Percentiles rank a stretch among this genome's conserved stretches.
These are phyloP conservation scores for Colletotrichum acutatum DNA, from an alignment of 2,329 filamentous ascomycete species.

Conservation along the genomic window DNA sequence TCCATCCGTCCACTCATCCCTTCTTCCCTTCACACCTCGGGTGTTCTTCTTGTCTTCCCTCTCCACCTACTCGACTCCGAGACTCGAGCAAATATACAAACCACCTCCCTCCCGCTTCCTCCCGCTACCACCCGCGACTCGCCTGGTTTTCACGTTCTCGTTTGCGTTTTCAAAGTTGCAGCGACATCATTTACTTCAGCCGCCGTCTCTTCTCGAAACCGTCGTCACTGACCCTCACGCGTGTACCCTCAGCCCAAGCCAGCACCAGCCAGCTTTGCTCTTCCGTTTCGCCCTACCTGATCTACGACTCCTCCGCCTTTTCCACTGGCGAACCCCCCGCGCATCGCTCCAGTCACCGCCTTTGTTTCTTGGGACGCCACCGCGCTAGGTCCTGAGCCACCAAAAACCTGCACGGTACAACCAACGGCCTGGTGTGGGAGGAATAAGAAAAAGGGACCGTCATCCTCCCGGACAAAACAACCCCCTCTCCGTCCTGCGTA, in stretches of 20 bases:
- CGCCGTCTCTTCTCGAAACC: slow-evolving; percentile 21
- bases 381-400: slow-evolving; percentile 36
- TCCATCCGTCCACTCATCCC: slow-evolving; percentile 8
- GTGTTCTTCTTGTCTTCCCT: slow-evolving; percentile 8
- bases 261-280: slow-evolving; percentile 19
- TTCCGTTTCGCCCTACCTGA: slow-evolving; percentile 7
- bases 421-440: slow-evolving; percentile 35
- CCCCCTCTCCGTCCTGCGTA: neutral
- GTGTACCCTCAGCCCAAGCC: neutral
- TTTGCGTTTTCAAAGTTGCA: slow-evolving; percentile 30
- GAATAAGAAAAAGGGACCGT: slow-evolving; percentile 34
- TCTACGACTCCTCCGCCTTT: neutral
- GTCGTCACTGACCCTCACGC: slow-evolving; percentile 21
- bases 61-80: slow-evolving; percentile 11
- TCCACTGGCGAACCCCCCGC: slow-evolving; percentile 35
- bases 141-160: slow-evolving; percentile 18
- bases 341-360: slow-evolving; percentile 38
- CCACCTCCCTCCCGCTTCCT: slow-evolving; percentile 10
- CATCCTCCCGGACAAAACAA: slow-evolving; percentile 31
- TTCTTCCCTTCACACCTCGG: slow-evolving; percentile 18
- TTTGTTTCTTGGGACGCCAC: slow-evolving; percentile 38
- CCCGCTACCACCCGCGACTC: neutral
- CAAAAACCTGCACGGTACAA: slow-evolving; percentile 33
- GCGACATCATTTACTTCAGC: slow-evolving; percentile 24
- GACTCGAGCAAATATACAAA: slow-evolving; percentile 23